Conservation (phyloP, 2,329 filamentous ascomycete genomes). For the Rhynchosporium secalis region DNA sequence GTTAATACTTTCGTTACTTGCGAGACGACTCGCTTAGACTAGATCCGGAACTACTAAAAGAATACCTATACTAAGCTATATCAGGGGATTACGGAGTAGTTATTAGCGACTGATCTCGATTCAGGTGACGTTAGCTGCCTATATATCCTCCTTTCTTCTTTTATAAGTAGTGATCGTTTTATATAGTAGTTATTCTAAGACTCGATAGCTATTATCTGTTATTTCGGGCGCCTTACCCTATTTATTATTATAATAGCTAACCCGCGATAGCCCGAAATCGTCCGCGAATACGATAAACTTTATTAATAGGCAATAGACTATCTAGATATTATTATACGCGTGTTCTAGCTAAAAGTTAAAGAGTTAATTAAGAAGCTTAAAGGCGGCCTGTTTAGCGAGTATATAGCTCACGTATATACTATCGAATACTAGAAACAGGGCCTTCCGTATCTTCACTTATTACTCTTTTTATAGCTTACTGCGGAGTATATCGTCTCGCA, state of each 20-base stretch:
- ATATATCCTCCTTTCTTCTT: not conserved
- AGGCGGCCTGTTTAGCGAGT: not conserved
- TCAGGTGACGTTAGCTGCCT: too few relatives aligned
- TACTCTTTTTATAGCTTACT: not conserved
- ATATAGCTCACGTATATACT: not conserved
- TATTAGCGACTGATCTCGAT: not conserved
- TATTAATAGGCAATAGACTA: not conserved
- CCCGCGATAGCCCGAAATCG: not conserved
- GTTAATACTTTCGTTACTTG: not conserved
- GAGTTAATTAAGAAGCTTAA: not conserved
- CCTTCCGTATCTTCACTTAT: not conserved
- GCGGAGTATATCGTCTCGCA: not conserved
- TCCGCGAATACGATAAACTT: too few relatives aligned
- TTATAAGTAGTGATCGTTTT: not conserved
- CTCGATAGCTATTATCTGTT: not conserved
- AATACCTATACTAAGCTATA: not conserved
- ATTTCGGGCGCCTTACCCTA: not conserved
- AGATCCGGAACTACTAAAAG: not conserved
- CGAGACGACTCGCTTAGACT: not conserved
- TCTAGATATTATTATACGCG: not conserved
- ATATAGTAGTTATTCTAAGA: not conserved
- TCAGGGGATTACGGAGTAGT: not conserved
- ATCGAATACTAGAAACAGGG: not conserved
- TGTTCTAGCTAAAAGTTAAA: not conserved
- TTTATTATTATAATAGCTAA: not conserved